A percentile compares a stretch with the other conserved stretches of the same genome.
phyloP scores from a whole-genome alignment of 805 yeast species.

The Lipomyces oligophaga region DNA sequence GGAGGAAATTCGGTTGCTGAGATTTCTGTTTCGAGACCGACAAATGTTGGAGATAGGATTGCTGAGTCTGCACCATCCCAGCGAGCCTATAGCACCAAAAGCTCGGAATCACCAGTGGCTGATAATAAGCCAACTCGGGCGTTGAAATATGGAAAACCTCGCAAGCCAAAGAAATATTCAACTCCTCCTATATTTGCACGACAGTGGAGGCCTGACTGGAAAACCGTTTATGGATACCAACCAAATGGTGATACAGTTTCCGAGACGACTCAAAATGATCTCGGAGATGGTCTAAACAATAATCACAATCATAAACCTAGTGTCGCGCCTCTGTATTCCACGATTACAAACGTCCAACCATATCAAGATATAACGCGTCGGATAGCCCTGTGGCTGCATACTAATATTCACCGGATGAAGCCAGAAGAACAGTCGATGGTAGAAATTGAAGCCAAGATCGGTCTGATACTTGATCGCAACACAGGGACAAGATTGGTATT shows the following conservation, averaged over 20 bases:
- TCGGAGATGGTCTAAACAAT: no score
- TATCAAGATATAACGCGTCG: conserved; percentile 71
- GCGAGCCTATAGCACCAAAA: background rate
- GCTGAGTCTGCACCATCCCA: no score
- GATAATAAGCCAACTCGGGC: conserved; percentile 1
- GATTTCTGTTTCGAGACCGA: no score
- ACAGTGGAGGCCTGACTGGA: conserved; percentile 53
- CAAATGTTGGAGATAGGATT: no score
- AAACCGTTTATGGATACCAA: conserved; percentile 14
- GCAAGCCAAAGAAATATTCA: conserved; percentile 60
- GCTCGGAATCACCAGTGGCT: conserved; percentile 3
- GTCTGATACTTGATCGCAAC: conserved; percentile 11
- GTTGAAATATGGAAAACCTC: background rate
- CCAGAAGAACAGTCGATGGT: conserved; percentile 16
- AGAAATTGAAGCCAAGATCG: conserved; percentile 36
- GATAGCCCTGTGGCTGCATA: conserved; percentile 80
- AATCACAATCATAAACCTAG: no score
- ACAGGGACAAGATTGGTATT: conserved; percentile 20
- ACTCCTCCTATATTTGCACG: conserved; percentile 78
- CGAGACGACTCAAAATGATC: no score
- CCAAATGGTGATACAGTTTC: background rate
- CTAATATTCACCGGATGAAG: conserved; percentile 51
- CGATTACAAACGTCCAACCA: conserved; percentile 68
- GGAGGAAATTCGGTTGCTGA: no score
- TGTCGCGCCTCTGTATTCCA: conserved; percentile 28